These are phyloP conservation scores for Solanum hybrid DNA, from an alignment of 305 asterid genomes.

Conservation along the genomic window DNA sequence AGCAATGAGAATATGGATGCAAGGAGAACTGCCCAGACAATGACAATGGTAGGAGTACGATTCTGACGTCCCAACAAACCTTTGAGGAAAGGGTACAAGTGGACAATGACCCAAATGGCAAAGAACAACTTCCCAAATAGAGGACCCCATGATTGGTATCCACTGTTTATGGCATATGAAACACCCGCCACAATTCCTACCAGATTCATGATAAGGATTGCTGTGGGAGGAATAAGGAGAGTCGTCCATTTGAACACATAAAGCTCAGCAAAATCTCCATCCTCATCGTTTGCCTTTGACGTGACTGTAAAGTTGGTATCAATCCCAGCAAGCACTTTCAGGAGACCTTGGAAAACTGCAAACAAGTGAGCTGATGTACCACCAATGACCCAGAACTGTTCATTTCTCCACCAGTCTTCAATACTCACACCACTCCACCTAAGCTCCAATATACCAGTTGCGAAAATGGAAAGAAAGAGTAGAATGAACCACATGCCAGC, in stretches of 20 bases:
- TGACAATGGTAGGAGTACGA: slow-evolving; percentile 60
- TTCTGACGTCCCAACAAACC: slow-evolving; percentile 57
- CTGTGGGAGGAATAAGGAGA: slow-evolving; percentile 56
- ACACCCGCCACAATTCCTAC: slow-evolving; percentile 61
- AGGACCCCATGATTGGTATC: slow-evolving; percentile 69
- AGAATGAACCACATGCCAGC: slow-evolving; percentile 72
- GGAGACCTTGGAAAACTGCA: slow-evolving; percentile 63
- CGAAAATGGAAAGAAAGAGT: slow-evolving; percentile 46
- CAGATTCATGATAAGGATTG: slow-evolving; percentile 46
- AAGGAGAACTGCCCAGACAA: slow-evolving; percentile 63
- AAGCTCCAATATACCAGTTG: slow-evolving; percentile 58
- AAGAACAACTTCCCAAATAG: slow-evolving; percentile 50
- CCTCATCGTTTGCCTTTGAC: slow-evolving; percentile 53
- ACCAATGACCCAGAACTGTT: slow-evolving; percentile 72
- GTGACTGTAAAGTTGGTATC: slow-evolving; percentile 67
- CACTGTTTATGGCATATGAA: slow-evolving; percentile 53
- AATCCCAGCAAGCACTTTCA: slow-evolving; percentile 56
- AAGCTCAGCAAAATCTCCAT: slow-evolving; percentile 52
- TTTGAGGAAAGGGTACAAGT: slow-evolving; percentile 59
- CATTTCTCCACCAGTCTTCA: slow-evolving; percentile 73
- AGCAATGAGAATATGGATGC: slow-evolving; percentile 59
- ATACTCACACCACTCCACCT: slow-evolving; percentile 62
- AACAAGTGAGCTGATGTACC: slow-evolving; percentile 64
- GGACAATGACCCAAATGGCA: slow-evolving; percentile 65
- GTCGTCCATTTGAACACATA: slow-evolving; percentile 63